These are phyloP conservation scores for Daldinia sp. DNA, from an alignment of 2,329 filamentous ascomycete genomes.

Conservation along the genomic window DNA sequence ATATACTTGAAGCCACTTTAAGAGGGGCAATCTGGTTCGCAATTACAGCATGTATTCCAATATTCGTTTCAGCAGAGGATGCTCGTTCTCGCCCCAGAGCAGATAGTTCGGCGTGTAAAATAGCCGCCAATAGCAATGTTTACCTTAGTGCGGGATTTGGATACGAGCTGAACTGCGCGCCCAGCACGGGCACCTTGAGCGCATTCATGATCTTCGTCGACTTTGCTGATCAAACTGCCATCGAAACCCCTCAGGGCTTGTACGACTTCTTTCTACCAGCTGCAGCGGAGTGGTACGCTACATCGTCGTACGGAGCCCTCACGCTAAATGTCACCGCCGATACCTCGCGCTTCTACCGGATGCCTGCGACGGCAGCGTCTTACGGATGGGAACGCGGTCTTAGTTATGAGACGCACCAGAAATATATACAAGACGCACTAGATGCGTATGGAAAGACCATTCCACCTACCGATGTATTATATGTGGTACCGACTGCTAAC, in stretches of 20 bases:
- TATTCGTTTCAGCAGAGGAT: conserved; percentile 7
- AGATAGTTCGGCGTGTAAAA: conserved; percentile 45
- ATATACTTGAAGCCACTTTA: background rate
- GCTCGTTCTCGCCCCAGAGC: conserved; percentile 7
- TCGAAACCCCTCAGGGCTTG: conserved; percentile 44
- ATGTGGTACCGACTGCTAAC: conserved; percentile 47
- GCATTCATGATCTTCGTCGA: conserved; percentile 56
- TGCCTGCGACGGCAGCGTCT: conserved; percentile 41
- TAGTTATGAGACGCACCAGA: conserved; percentile 43
- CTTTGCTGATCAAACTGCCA: conserved; percentile 49
- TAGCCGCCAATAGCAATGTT: conserved; percentile 45
- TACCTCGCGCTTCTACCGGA: conserved; percentile 47
- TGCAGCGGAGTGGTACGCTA: conserved; percentile 47
- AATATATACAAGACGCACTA: conserved; percentile 51
- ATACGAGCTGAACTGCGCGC: conserved; percentile 49
- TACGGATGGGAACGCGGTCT: conserved; percentile 50
- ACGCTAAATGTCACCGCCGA: conserved; percentile 42
- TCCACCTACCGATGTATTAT: conserved; percentile 48
- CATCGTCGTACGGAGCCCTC: conserved; percentile 44
- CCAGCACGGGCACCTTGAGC: conserved; percentile 49
- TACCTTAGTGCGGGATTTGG: conserved; percentile 51
- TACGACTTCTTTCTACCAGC: conserved; percentile 46
- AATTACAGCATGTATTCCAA: background rate
- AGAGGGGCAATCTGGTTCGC: conserved; percentile 1
- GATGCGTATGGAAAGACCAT: conserved; percentile 44